phyloP scores from a whole-genome alignment of 192 early-diverging fungal species.

The Geranomyces michiganensis region DNA sequence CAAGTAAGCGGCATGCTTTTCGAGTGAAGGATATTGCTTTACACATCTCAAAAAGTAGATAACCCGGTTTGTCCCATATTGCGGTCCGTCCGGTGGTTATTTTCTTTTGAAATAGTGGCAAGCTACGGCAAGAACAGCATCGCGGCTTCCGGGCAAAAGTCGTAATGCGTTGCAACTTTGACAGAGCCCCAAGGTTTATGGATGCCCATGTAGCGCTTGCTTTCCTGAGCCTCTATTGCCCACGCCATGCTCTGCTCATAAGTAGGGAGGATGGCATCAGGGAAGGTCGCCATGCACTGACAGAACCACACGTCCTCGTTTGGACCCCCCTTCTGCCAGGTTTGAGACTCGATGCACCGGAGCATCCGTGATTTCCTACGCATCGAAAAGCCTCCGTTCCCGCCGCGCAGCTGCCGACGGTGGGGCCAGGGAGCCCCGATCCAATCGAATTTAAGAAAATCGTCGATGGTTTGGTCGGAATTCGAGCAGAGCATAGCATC shows the following conservation, averaged over 20 bases:
- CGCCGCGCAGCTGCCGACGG: slow-evolving; percentile 10
- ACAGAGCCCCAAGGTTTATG: slow-evolving; percentile 19
- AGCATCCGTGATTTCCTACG: slow-evolving; percentile 25
- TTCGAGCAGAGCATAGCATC: slow-evolving; percentile 27
- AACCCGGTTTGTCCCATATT: no score
- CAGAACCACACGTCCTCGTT: slow-evolving; percentile 27
- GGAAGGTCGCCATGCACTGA: slow-evolving; percentile 12
- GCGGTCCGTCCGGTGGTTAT: no score
- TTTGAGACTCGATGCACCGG: slow-evolving; percentile 17
- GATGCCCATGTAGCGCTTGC: slow-evolving; percentile 11
- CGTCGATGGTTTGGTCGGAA: slow-evolving; percentile 12
- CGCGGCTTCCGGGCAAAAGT: slow-evolving; percentile 10
- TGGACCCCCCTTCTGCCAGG: slow-evolving; percentile 7
- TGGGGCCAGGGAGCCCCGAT: slow-evolving; percentile 31
- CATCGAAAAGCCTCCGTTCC: slow-evolving; percentile 28
- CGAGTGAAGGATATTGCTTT: no score
- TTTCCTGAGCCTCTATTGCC: slow-evolving; percentile 9
- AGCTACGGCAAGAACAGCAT: slow-evolving; percentile 13
- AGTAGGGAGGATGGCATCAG: slow-evolving; percentile 25
- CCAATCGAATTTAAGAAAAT: slow-evolving; percentile 26
- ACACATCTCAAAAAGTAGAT: no score
- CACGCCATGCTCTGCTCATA: slow-evolving; percentile 17
- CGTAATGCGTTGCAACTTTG: slow-evolving; percentile 2
- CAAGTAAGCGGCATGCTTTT: no score
- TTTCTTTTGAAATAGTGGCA: no score